Base-by-base conservation (phyloP, 192 early-diverging fungal species). In the Lunasporangiospora selenospora region DNA sequence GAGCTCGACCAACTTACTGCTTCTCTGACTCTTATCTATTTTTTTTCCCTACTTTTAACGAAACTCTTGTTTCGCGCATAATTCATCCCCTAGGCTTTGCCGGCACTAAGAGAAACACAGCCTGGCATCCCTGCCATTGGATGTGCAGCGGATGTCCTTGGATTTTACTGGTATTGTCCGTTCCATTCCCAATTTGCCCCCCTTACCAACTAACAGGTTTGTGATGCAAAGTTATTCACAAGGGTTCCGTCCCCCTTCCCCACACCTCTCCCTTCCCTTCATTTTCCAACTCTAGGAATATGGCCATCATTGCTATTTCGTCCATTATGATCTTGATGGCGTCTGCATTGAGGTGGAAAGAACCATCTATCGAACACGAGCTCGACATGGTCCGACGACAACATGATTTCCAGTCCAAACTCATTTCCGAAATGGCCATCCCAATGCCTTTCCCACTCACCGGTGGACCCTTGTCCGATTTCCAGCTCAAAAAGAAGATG, bases 121-220 rank as follows among this genome's bases (percentile, higher is more conserved):
- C 79, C 79, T 0, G 79, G 79, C 18, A 76, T 80, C 10, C 79
- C 79, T 11, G 61, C 69, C 3, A 75, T 78, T 27, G 80, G 80
- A n/a, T 81, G 80, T 73, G 70, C 71, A 2, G 76, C 79, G 7
- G 79, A 80, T 58, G 67, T 80, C 3, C 39, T 80, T 15, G 79
- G 79, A 4, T 80, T 77, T 53, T 80, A 81, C 21, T 81, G 80
- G 79, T 70, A 71, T 15, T 27, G 7, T 53, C 19, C 13, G 19
- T 19, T 2, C 19, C 50, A 19, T 52, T 37, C 27, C 37, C 10
- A 32, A 19, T 49, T 15, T n/a, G 19, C 10, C 9, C 12, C 42
- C 1, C 31, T 13, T 31, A 8, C 29, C 31, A 33, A n/a, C n/a
- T n/a, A n/a, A n/a, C n/a, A n/a, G n/a, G n/a, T n/a, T n/a, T n/a